Base-by-base conservation (phyloP, 176 grass and related monocot species). In the Elymus sibiricus region DNA sequence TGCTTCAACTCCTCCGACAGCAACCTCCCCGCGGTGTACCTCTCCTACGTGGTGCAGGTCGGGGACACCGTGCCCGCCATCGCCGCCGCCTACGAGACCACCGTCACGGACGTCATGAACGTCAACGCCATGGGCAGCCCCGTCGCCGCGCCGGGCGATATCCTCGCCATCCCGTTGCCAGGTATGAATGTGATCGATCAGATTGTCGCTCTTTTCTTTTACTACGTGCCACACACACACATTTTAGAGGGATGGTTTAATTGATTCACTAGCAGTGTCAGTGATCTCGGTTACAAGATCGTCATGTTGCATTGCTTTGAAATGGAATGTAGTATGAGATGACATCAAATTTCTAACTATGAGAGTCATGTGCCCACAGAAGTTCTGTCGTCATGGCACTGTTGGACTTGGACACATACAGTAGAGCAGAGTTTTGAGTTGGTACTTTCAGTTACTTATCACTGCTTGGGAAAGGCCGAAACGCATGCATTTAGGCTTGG, bases 1-100 rank as follows among this genome's bases (percentile, higher is more conserved):
- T 97, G 95, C 86, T 97, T 97, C 91, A 97, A 97, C 81, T 91
- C 95, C 12, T 86, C 92, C 15, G 95, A 97, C 70, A 95, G 94
- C 78, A 92, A 92, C 86, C 87, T 97, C 0, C 95, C 95, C 29
- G 86, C 95, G 0, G 27, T 93, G 17, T 97, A 97, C 89, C 88
- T 97, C 37, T 97, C 95, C 13, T 97, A 97, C 88, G 92, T 93
- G 29, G 91, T 97, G 40, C 89, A 78, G 38, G 89, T 84, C 12
- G 95, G 95, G 4, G 95, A 98, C 55, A 91, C 90, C 5, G 91
- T 98, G 16, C 89, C 85, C 24, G 79, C 44, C 70, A 90, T 98
- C 38, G 95, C 95, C 0, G 74, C 95, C 0, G 65, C 9, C n/a
- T 98, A 98, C 49, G 88, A 84, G 79, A 98, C 93, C 70, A 98